Evolutionary conservation across 108 stramenopile species (phyloP).

Genomic region (Nannochloropsis granulata): DNA sequence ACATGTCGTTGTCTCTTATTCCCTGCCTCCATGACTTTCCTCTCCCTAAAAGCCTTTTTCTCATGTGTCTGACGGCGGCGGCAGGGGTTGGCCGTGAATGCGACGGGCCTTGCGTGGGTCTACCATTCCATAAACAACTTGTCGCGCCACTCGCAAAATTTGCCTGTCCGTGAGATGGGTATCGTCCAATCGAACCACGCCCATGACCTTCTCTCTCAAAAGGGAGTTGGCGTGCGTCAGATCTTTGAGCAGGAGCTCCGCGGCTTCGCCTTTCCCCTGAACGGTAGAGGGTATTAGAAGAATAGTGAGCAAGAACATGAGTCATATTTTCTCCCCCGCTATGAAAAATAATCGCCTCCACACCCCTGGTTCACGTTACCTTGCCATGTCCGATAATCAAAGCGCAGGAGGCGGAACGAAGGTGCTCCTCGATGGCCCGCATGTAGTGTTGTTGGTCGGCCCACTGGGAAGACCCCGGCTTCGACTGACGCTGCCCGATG

Average conservation of each 20-base stretch:
- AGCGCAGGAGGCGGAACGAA: background rate
- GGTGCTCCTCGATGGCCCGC: background rate
- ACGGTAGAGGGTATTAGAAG: background rate
- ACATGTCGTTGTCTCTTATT: too few relatives aligned
- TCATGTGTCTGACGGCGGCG: too few relatives aligned
- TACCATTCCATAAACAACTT: background rate
- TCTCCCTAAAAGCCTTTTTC: too few relatives aligned
- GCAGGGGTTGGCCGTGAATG: background rate
- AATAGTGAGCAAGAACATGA: too few relatives aligned
- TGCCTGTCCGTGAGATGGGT: background rate
- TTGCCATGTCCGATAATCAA: background rate
- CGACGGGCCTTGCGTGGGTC: background rate
- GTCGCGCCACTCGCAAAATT: background rate
- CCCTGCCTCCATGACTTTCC: too few relatives aligned
- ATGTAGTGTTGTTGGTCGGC: background rate
- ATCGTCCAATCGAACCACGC: background rate
- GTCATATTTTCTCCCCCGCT: too few relatives aligned
- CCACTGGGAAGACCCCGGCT: background rate
- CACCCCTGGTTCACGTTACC: background rate
- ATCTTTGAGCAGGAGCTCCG: background rate
- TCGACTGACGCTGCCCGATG: background rate
- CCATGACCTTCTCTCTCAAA: background rate
- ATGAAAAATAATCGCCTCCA: too few relatives aligned
- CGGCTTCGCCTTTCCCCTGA: background rate
- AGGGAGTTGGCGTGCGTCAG: background rate